Conservation (phyloP, 1,284 basidiomycete species). For the Cutaneotrichosporon cavernicola region DNA sequence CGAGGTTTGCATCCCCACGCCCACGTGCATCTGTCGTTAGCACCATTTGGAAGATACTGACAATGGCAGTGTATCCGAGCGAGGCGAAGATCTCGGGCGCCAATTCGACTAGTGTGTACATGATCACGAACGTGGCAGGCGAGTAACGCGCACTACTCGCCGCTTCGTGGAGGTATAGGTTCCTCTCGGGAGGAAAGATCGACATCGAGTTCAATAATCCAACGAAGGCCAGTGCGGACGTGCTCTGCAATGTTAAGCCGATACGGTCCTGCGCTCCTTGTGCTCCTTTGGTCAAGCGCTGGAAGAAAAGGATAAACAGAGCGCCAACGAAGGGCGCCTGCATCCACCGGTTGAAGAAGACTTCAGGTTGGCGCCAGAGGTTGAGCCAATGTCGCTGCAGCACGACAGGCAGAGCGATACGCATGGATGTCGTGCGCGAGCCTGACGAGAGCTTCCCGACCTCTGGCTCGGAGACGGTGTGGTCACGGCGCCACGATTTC, state of each 20-base stretch:
- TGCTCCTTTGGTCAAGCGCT: constrained; percentile 48
- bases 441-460: constrained; percentile 17
- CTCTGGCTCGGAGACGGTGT: background rate
- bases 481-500: constrained; percentile 1
- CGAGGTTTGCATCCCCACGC: constrained; percentile 52
- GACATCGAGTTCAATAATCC: constrained; percentile 54
- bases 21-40: constrained; percentile 50
- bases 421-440: constrained; percentile 45
- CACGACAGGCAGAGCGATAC: constrained; percentile 51
- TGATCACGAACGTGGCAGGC: constrained; percentile 52
- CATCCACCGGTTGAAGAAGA: constrained; percentile 51
- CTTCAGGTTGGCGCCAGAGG: constrained; percentile 50
- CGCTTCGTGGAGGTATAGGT: constrained; percentile 55
- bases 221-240: constrained; percentile 45
- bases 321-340: constrained; percentile 50
- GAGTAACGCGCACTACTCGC: constrained; percentile 52
- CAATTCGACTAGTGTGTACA: constrained; percentile 55
- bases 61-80: constrained; percentile 38
- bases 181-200: constrained; percentile 54
- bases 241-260: constrained; percentile 48
- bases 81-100: constrained; percentile 48
- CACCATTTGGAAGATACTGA: constrained; percentile 16
- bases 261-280: constrained; percentile 54
- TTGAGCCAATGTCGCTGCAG: constrained; percentile 52
- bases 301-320: constrained; percentile 54